phyloP scores from a whole-genome alignment of 495 filamentous ascomycete species.

The Aspergillus saccharolyticus region DNA sequence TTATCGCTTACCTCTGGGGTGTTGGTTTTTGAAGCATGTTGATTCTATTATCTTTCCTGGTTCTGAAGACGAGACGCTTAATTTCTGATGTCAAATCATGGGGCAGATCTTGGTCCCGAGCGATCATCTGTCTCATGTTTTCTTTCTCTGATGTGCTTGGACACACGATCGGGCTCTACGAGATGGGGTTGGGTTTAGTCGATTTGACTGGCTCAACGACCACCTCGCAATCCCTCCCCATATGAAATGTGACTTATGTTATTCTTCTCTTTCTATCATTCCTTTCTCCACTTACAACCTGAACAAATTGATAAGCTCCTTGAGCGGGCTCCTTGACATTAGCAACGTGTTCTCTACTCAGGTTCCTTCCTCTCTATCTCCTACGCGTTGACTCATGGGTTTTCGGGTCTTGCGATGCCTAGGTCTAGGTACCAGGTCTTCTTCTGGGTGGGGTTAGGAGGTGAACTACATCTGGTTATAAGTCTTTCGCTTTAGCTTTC shows the following conservation, averaged over 20 bases:
- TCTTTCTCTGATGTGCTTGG: conserved; percentile 4
- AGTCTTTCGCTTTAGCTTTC: background rate
- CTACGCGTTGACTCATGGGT: background rate
- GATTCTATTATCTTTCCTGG: conserved; percentile 7
- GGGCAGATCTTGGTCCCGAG: background rate
- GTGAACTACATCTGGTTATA: background rate
- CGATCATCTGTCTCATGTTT: background rate
- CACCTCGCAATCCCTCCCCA: background rate
- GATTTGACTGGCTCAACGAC: too few relatives aligned
- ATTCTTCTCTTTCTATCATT: background rate
- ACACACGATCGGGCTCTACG: conserved; percentile 1
- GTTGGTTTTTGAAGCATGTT: background rate
- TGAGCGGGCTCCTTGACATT: background rate
- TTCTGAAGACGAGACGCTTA: background rate
- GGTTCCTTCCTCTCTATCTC: too few relatives aligned
- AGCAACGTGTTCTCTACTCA: background rate
- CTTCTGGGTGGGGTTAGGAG: too few relatives aligned
- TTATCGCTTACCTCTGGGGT: conserved; percentile 7
- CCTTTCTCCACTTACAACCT: conserved; percentile 1
- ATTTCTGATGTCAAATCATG: background rate
- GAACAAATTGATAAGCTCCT: conserved; percentile 6
- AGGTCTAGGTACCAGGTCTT: background rate
- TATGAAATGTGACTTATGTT: conserved; percentile 4
- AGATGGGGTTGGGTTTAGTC: background rate
- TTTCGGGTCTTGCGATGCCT: background rate